phyloP scores from a whole-genome alignment of 1,284 basidiomycete genomes.

The Rhodotorula sp. region DNA sequence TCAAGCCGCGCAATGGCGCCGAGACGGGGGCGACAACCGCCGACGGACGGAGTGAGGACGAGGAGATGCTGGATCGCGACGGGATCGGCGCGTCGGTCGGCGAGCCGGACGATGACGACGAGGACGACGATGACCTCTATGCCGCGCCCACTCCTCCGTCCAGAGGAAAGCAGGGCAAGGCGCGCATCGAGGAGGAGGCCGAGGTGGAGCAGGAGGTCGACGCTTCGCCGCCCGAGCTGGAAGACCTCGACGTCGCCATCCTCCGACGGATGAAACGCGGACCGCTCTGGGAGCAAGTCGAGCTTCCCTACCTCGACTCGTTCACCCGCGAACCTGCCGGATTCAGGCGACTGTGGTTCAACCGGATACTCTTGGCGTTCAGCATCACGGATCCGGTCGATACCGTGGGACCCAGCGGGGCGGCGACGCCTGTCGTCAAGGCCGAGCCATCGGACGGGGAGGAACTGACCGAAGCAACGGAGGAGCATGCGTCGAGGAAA shows the following conservation, averaged over 20 bases:
- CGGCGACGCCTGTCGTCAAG: constrained; percentile 20
- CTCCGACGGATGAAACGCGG: constrained; percentile 15
- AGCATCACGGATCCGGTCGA: constrained; percentile 29
- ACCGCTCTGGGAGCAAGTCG: constrained; percentile 32
- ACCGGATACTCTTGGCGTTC: constrained; percentile 37
- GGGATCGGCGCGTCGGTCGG: background rate
- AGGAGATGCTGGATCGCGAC: background rate
- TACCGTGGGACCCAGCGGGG: constrained; percentile 7
- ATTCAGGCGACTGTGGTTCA: constrained; percentile 17
- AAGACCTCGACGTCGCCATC: constrained; percentile 11
- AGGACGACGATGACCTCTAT: background rate
- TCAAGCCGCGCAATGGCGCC: background rate
- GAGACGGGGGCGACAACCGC: background rate
- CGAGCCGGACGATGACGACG: background rate
- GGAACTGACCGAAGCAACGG: background rate
- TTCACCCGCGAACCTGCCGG: background rate
- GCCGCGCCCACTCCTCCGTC: background rate
- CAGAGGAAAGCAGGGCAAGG: background rate
- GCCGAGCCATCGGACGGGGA: background rate
- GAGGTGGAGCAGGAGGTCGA: constrained; percentile 13
- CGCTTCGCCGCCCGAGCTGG: background rate
- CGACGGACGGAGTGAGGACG: background rate
- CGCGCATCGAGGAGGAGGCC: constrained; percentile 2
- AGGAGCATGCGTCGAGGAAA: constrained; percentile 2
- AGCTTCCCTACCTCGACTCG: constrained; percentile 5